Conservation (phyloP, 306 rosid genomes). For the Gastrolobium villosum region DNA sequence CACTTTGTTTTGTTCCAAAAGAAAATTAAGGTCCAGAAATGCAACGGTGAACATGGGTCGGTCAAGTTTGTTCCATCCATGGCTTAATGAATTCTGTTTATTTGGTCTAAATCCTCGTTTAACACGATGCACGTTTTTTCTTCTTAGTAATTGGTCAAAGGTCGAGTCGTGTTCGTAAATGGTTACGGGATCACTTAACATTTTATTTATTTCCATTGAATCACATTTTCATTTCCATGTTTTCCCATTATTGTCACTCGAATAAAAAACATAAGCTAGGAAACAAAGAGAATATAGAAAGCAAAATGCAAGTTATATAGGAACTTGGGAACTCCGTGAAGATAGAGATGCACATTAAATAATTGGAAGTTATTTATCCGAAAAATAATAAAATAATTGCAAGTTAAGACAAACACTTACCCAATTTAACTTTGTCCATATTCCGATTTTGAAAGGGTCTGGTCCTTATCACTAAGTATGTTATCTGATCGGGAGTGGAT, state of each 20-base stretch:
- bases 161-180: slow-evolving; percentile 1
- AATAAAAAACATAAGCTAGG: background rate
- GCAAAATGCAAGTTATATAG: background rate
- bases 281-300: background rate
- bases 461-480: background rate
- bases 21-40: slow-evolving; percentile 37
- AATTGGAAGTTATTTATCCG: background rate
- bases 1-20: slow-evolving; percentile 22
- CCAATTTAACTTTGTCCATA: background rate
- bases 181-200: background rate
- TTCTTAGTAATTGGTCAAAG: slow-evolving; percentile 30
- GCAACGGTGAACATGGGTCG: slow-evolving; percentile 20
- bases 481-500: too few species aligned
- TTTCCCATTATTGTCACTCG: background rate
- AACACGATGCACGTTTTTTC: background rate
- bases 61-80: slow-evolving; percentile 28
- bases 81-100: background rate
- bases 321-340: background rate
- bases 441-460: background rate
- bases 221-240: background rate
- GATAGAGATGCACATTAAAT: slow-evolving; percentile 2
- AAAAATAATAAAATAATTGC: background rate
- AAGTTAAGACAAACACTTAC: background rate
- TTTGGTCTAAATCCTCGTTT: slow-evolving; percentile 39
- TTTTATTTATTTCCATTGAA: background rate